Conservation (phyloP, 2,329 filamentous ascomycete species). For the Xylariaceae sp. region DNA sequence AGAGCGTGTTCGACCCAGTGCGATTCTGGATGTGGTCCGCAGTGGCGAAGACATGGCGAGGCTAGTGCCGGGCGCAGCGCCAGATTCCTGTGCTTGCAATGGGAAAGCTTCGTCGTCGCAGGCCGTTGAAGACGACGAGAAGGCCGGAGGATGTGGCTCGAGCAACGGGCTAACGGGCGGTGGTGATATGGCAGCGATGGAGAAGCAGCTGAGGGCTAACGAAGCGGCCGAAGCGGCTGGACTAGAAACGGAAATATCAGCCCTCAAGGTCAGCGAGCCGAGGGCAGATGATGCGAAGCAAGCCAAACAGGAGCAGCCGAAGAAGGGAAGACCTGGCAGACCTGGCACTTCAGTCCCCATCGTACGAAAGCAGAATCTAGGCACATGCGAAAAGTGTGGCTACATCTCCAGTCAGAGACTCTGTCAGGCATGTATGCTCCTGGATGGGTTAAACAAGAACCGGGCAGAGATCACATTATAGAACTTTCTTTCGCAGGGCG, state of each 20-base stretch:
- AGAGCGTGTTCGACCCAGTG: constrained; percentile 87
- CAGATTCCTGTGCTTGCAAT: constrained; percentile 44
- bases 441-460: constrained; percentile 88
- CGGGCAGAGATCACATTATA: constrained; percentile 55
- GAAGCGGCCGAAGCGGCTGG: constrained; percentile 55
- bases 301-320: constrained; percentile 29
- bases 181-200: constrained; percentile 79
- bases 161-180: constrained; percentile 62
- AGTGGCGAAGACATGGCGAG: constrained; percentile 96
- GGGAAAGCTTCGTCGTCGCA: constrained; percentile 35
- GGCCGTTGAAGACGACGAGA: constrained; percentile 44
- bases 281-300: constrained; percentile 33
- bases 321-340: constrained; percentile 4
- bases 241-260: constrained; percentile 64
- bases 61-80: constrained; percentile 64
- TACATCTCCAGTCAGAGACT: constrained; percentile 93
- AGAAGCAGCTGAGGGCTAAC: constrained; percentile 64
- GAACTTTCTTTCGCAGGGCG: constrained; percentile 10
- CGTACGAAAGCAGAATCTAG: constrained; percentile 65
- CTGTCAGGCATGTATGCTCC: constrained; percentile 87
- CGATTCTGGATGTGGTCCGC: constrained; percentile 88
- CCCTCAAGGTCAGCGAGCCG: constrained; percentile 30
- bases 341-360: constrained; percentile 24
- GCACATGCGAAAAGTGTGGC: constrained; percentile 81
- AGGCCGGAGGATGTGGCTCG: constrained; percentile 71